Evolutionary conservation across 805 yeast genomes (phyloP).

Genomic region (Kodamaea neixiangensis): DNA sequence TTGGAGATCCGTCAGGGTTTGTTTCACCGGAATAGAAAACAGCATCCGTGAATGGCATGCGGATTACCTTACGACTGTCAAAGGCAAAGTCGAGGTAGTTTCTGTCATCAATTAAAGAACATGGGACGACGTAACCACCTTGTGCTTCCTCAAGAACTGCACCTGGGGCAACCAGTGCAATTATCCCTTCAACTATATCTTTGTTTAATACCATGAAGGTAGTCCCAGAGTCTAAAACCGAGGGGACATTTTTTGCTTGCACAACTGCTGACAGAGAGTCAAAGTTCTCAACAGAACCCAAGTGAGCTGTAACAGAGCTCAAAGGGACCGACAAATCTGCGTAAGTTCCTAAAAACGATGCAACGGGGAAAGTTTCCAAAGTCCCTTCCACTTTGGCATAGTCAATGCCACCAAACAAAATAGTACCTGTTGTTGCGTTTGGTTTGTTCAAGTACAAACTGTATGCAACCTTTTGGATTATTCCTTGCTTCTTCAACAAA

Average conservation of each 20-base stretch:
- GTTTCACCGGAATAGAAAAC: constrained; percentile 14
- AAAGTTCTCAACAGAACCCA: not conserved
- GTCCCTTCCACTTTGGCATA: constrained; percentile 21
- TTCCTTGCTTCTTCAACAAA: constrained; percentile 28
- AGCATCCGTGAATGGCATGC: constrained; percentile 17
- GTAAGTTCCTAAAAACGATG: constrained; percentile 8
- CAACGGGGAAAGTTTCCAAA: constrained; percentile 23
- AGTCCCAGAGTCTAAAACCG: constrained; percentile 60
- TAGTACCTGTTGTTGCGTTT: constrained; percentile 20
- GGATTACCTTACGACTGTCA: constrained; percentile 9
- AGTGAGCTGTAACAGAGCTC: constrained; percentile 1
- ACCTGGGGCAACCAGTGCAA: constrained; percentile 4
- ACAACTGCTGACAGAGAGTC: not conserved
- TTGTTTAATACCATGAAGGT: constrained; percentile 50
- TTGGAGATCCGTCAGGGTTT: not conserved
- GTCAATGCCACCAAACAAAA: constrained; percentile 35
- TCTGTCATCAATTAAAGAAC: constrained; percentile 12
- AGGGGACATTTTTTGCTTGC: constrained; percentile 28
- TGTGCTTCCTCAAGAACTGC: not conserved
- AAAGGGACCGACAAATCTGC: constrained; percentile 22
- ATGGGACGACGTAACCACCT: constrained; percentile 18
- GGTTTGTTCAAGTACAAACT: constrained; percentile 26
- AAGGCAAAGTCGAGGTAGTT: constrained; percentile 16
- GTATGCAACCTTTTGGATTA: constrained; percentile 24
- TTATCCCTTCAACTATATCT: constrained; percentile 8